Percentiles rank a stretch among this genome's conserved stretches.
These are phyloP conservation scores for Bjerkandera adusta DNA, from an alignment of 1,284 basidiomycete species.

Conservation along the genomic window DNA sequence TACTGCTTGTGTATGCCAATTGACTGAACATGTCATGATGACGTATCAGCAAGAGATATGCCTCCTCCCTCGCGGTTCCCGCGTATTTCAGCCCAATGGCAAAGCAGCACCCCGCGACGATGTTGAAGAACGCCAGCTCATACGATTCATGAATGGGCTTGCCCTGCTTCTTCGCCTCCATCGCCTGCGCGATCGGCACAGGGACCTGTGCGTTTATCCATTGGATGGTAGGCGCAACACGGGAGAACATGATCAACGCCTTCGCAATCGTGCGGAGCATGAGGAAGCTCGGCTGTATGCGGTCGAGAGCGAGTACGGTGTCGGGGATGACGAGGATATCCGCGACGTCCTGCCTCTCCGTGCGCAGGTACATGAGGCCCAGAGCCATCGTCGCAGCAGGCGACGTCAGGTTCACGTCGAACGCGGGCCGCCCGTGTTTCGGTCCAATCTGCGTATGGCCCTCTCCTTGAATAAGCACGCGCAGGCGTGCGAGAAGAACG, in stretches of 20 bases:
- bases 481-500: constrained; percentile 63
- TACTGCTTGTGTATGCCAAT: constrained; percentile 62
- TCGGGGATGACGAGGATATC: constrained; percentile 84
- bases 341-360: constrained; percentile 81
- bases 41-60: constrained; percentile 78
- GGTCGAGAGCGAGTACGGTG: constrained; percentile 75
- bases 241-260: constrained; percentile 87
- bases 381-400: constrained; percentile 90
- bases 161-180: constrained; percentile 50
- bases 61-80: constrained; percentile 86
- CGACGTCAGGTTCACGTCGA: constrained; percentile 86
- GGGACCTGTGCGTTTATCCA: constrained; percentile 86
- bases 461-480: constrained; percentile 74
- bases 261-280: constrained; percentile 79
- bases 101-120: constrained; percentile 89
- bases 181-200: constrained; percentile 55
- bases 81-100: constrained; percentile 92
- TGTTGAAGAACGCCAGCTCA: constrained; percentile 87
- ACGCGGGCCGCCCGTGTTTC: constrained; percentile 43
- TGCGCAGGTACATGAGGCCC: constrained; percentile 90
- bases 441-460: constrained; percentile 29
- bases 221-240: constrained; percentile 65
- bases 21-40: constrained; percentile 80
- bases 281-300: constrained; percentile 86
- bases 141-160: constrained; percentile 70